Percentiles rank a stretch among this genome's conserved stretches.
Evolutionary conservation across 2,329 filamentous ascomycete genomes (phyloP).

Genomic region (Pseudocercospora musae): DNA sequence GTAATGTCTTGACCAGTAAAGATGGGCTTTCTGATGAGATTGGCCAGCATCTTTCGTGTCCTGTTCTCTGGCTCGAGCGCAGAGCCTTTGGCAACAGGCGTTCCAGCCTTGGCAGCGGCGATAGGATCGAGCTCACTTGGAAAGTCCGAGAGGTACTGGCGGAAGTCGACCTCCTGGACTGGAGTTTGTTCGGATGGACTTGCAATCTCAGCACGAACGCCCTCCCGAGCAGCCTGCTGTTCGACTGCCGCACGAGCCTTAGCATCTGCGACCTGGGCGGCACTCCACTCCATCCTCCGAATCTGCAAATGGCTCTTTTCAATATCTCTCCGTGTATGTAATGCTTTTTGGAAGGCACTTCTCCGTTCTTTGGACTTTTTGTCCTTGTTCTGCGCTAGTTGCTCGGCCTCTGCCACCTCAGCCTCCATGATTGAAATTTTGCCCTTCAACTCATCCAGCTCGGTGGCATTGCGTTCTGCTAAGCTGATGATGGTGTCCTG

Average conservation of each 20-base stretch:
- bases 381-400: slow-evolving; percentile 4
- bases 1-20: slow-evolving; percentile 31
- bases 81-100: slow-evolving; percentile 11
- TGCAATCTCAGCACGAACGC: neutral
- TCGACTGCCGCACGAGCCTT: neutral
- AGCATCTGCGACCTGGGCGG: slow-evolving; percentile 16
- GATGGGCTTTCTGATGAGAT: slow-evolving; percentile 15
- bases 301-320: neutral
- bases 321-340: neutral
- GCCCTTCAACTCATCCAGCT: slow-evolving; percentile 18
- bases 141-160: slow-evolving; percentile 21
- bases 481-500: slow-evolving; percentile 24
- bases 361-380: slow-evolving; percentile 6
- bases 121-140: slow-evolving; percentile 16
- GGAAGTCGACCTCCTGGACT: slow-evolving; percentile 2
- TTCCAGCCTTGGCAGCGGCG: slow-evolving; percentile 10
- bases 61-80: neutral
- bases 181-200: neutral
- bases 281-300: slow-evolving; percentile 22
- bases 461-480: slow-evolving; percentile 13
- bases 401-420: slow-evolving; percentile 3
- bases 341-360: slow-evolving; percentile 1
- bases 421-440: slow-evolving; percentile 14
- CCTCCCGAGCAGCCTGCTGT: neutral
- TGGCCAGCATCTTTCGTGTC: neutral